phyloP scores from a whole-genome alignment of 345 rosid genomes.

The Aquilaria sinensis region DNA sequence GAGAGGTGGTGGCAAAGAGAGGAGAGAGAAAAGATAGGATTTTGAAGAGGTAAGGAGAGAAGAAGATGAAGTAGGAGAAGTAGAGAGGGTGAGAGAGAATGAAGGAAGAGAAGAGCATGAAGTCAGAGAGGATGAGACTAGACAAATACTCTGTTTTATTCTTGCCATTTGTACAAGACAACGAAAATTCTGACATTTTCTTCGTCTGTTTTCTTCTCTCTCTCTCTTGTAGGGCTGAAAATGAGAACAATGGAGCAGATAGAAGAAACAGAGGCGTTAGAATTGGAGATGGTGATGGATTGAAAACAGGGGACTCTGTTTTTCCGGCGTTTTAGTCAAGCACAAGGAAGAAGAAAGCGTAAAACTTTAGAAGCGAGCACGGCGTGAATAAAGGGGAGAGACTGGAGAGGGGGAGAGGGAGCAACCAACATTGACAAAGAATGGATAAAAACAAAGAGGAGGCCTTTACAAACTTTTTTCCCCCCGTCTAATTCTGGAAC shows the following conservation, averaged over 20 bases:
- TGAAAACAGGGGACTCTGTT: conserved; percentile 6
- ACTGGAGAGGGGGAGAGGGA: conserved; percentile 8
- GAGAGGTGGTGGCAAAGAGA: conserved; percentile 70
- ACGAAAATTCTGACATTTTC: conserved; percentile 46
- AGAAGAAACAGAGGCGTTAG: not conserved
- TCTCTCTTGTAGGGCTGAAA: not conserved
- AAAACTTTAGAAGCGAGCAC: conserved; percentile 28
- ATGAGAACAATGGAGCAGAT: conserved; percentile 1
- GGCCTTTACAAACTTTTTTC: conserved; percentile 33
- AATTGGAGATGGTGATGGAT: conserved; percentile 19
- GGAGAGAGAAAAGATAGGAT: conserved; percentile 79
- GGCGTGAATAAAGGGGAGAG: conserved; percentile 55
- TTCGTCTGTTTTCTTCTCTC: too few relatives aligned
- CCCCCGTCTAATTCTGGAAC: conserved; percentile 28
- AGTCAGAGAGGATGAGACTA: conserved; percentile 38
- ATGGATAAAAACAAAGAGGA: conserved; percentile 18
- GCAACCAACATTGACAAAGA: conserved; percentile 10
- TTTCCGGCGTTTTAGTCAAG: conserved; percentile 9
- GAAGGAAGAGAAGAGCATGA: conserved; percentile 44
- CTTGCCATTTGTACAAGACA: conserved; percentile 18
- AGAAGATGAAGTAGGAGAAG: conserved; percentile 45
- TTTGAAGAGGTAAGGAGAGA: conserved; percentile 70
- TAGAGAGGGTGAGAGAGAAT: conserved; percentile 56
- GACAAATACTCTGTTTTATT: conserved; percentile 32
- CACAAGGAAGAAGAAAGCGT: conserved; percentile 16